Percentiles rank a stretch among this genome's conserved stretches.
These are phyloP conservation scores for Theobroma grandiflorum DNA, from an alignment of 441 rosid species.

Conservation along the genomic window DNA sequence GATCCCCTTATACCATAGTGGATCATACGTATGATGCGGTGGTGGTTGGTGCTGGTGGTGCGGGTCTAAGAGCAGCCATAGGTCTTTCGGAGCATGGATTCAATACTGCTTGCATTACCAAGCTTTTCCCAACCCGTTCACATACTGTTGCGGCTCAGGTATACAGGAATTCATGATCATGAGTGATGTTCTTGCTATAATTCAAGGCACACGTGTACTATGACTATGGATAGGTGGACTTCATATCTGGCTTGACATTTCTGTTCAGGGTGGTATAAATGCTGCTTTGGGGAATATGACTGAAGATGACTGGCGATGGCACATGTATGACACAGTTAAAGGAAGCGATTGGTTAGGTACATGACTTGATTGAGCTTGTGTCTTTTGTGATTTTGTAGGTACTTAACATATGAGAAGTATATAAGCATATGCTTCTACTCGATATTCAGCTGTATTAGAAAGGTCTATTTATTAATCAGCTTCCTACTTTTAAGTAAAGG, in stretches of 20 bases:
- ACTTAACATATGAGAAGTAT: background rate
- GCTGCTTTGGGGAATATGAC: slow-evolving; percentile 97
- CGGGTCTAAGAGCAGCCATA: slow-evolving; percentile 92
- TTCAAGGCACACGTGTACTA: background rate
- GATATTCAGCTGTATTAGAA: background rate
- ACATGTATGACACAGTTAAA: slow-evolving; percentile 97
- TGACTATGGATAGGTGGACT: background rate
- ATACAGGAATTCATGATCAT: background rate
- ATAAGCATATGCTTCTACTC: background rate
- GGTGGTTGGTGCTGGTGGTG: slow-evolving; percentile 99
- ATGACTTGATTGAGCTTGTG: slow-evolving; percentile 15
- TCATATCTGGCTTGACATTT: background rate
- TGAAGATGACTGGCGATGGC: slow-evolving; percentile 99
- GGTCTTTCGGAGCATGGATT: slow-evolving; percentile 98
- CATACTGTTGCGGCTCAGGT: slow-evolving; percentile 99
- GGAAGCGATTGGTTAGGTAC: slow-evolving; percentile 99
- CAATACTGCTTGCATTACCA: slow-evolving; percentile 96
- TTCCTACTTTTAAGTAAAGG: background rate
- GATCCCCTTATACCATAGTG: slow-evolving; percentile 75
- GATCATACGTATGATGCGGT: slow-evolving; percentile 97
- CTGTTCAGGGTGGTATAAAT: slow-evolving; percentile 88
- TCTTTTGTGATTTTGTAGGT: slow-evolving; percentile 7
- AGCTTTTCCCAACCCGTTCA: slow-evolving; percentile 94
- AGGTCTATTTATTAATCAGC: background rate
- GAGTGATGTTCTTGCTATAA: background rate